Evolutionary conservation across 139 green algal genomes (phyloP), one percentile per base, ranked within the genome.

Genomic region (Coelastrella sp.): DNA sequence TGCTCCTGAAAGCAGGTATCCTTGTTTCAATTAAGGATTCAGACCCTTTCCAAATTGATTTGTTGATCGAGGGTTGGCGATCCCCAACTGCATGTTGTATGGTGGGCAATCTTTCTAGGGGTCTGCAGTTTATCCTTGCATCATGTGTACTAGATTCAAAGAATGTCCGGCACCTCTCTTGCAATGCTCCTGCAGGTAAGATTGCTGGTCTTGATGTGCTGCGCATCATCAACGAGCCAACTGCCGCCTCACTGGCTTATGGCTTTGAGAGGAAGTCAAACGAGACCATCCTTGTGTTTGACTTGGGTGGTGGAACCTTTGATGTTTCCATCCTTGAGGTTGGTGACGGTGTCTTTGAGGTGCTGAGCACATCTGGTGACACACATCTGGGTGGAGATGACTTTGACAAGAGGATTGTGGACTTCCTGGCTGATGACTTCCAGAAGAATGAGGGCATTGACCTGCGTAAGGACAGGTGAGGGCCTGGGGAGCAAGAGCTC

Each of bases 221-320:
- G 92, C 96, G 98, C 82, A 99, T 99, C 95, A 99, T 99, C 94
- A 99, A 99, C 92, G 98, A 99, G 96, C 98, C 98, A 70, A 99
- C 98, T 4, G 98, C 98, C 19, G 98, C 98, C 5, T 99, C 98
- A 0, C 94, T 99, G 80, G 98, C 98, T 0, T 99, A 99, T 87
- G 98, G 98, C 73, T 97, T 99, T 91, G 98, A 99, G 87, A 97
- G 96, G 92, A 99, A 99, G 97, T 94, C 89, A 74, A 99, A 99
- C 88, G 98, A 99, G 96, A 99, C 97, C 73, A 99, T 99, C 92
- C 95, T 99, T 84, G 98, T 99, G 24, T 99, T 99, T 89, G 98
- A 99, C 94, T 94, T 99, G 87, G 98, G 98, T 22, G 98, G 98
- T 84, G 98, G 98, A 80, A 99, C 98, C 57, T 99, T 99, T 93